Evolutionary conservation across 2,329 filamentous ascomycete genomes (phyloP), one percentile per base, ranked within the genome.

Genomic region (Emergomyces pasteurianus): DNA sequence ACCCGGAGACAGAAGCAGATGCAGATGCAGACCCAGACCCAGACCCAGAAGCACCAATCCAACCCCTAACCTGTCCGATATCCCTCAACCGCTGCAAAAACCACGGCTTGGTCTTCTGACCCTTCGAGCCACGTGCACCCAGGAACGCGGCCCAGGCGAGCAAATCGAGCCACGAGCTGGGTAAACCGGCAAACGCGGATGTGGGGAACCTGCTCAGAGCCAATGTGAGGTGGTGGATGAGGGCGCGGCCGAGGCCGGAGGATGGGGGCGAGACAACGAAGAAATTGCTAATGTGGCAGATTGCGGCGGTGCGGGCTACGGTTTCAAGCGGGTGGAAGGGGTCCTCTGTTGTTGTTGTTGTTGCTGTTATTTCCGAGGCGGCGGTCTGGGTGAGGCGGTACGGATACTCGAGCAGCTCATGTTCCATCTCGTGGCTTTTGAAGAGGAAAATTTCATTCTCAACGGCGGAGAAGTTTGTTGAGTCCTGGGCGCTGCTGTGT

Each of bases 361-460:
- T 7, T 16, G 42, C 26, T 23, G 60, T 31, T 31, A 7, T 31
- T 31, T 31, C 31, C 16, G 34, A n/a, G 43, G 59, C 2, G 69
- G 68, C 14, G 63, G 8, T 21, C n/a, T 49, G 46, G 5, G 9
- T 8, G 47, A 50, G 26, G 14, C 65, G 65, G 55, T 72, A 73
- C 26, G 73, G 68, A 61, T 76, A 75, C 36, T 70, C 73, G 7
- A 75, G 64, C 21, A 75, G 67, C 61, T 73, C 72, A 59, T 74
- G 70, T 62, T 76, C 74, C 23, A 71, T 62, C 62, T 74, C 71
- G 60, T 68, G 71, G 46, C 68, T 71, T 26, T 72, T 66, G 8
- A 68, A 61, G n/a, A 68, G 69, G 57, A 75, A 71, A 42, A 72
- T 68, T 60, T 70, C 67, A 40, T 71, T 67, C 28, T 74, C 71